Percentiles rank a stretch among this genome's conserved stretches.
Evolutionary conservation across 345 rosid species (phyloP).

Genomic region (Rhizophora mangle): DNA sequence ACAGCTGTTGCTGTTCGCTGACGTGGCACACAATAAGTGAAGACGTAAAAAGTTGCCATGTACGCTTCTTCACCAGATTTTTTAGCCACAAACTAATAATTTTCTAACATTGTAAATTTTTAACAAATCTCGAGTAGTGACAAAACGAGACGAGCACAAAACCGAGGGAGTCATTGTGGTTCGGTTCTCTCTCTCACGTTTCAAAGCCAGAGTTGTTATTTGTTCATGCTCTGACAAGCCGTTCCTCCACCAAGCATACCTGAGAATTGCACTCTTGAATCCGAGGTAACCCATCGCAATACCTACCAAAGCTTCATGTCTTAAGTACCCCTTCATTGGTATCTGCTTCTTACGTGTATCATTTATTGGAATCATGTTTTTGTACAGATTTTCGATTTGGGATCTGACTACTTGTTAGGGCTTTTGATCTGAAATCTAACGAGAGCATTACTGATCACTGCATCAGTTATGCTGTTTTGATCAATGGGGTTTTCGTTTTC

Average conservation of each 20-base stretch:
- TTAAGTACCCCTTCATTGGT: conserved; percentile 6
- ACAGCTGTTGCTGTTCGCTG: too few relatives aligned
- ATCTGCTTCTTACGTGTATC: conserved; percentile 1
- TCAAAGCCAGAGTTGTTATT: conserved; percentile 12
- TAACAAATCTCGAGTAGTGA: conserved; percentile 8
- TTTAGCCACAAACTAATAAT: too few relatives aligned
- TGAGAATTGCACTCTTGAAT: conserved; percentile 7
- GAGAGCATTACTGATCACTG: not conserved
- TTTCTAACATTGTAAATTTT: not conserved
- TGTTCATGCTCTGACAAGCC: conserved; percentile 6
- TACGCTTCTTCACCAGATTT: too few relatives aligned
- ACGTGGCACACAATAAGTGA: too few relatives aligned
- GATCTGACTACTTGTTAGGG: conserved; percentile 36
- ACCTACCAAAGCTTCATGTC: conserved; percentile 21
- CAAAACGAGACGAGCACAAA: conserved; percentile 17
- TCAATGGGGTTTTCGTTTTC: conserved; percentile 23
- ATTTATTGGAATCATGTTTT: not conserved
- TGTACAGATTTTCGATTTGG: conserved; percentile 10
- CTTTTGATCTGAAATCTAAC: conserved; percentile 10
- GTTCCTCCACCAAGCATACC: conserved; percentile 10
- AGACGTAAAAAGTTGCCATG: too few relatives aligned
- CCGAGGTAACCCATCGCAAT: conserved; percentile 31
- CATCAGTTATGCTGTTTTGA: conserved; percentile 9
- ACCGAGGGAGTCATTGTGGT: not conserved
- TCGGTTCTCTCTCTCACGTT: conserved; percentile 3